phyloP scores from a whole-genome alignment of 2,329 filamentous ascomycete species.

The Xylariaceae sp. region DNA sequence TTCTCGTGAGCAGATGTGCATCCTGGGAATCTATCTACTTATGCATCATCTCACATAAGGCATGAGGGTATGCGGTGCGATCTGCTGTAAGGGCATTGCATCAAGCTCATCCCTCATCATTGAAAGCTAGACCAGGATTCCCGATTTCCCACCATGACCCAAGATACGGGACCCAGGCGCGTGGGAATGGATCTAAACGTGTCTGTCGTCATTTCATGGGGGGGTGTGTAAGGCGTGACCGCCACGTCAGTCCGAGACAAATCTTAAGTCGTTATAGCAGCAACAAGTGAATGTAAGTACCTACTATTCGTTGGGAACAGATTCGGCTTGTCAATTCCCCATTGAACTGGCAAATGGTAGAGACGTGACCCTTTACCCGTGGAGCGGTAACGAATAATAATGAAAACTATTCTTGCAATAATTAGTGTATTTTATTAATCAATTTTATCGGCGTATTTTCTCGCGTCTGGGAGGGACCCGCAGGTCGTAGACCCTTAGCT shows the following conservation, averaged over 20 bases:
- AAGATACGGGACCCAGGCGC: neutral
- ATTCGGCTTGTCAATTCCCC: neutral
- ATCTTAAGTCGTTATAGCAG: conserved; percentile 10
- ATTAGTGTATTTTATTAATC: conserved; percentile 13
- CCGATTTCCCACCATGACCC: conserved; percentile 5
- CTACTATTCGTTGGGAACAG: neutral
- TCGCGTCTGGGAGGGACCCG: conserved; percentile 8
- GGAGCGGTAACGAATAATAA: neutral
- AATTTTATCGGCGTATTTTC: conserved; percentile 2
- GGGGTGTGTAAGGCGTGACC: conserved; percentile 12
- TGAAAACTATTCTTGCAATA: neutral
- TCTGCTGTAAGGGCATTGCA: conserved; percentile 22
- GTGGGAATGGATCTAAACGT: neutral
- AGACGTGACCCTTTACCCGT: conserved; percentile 2
- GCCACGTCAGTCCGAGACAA: conserved; percentile 27
- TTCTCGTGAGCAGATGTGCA: conserved; percentile 6
- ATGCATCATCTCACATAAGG: conserved; percentile 15
- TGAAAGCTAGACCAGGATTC: too few species aligned
- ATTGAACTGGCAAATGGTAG: conserved; percentile 4
- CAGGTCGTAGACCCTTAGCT: conserved; percentile 4
- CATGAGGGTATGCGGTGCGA: conserved; percentile 14
- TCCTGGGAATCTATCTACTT: neutral
- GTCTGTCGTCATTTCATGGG: neutral
- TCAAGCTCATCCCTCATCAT: neutral
- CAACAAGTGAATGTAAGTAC: neutral